phyloP scores from a whole-genome alignment of 257 asterid species.

The Rehmannia glutinosa region DNA sequence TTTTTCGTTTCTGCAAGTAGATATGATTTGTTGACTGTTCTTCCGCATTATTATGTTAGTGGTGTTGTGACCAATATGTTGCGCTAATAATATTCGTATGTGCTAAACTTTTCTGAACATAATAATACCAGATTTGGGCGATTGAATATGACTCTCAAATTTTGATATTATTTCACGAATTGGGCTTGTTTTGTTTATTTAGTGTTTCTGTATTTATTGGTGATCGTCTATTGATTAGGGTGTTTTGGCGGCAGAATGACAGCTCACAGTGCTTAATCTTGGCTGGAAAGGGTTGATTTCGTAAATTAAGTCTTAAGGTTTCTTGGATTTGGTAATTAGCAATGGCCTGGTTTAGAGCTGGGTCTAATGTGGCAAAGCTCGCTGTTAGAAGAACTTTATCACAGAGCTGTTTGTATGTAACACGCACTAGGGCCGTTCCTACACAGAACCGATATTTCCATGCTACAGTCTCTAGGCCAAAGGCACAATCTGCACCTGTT shows the following conservation, averaged over 20 bases:
- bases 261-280: conserved; percentile 19
- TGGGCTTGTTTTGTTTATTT: neutral
- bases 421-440: conserved; percentile 38
- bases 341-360: conserved; percentile 92
- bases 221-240: conserved; percentile 16
- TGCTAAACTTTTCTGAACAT: neutral
- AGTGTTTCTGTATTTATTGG: conserved; percentile 6
- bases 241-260: conserved; percentile 20
- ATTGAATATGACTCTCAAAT: no score
- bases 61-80: neutral
- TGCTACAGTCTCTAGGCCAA: conserved; percentile 49
- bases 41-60: no score
- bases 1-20: neutral
- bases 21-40: neutral
- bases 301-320: conserved; percentile 2
- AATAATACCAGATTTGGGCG: no score
- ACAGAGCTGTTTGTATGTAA: conserved; percentile 36
- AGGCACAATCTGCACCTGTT: conserved; percentile 81
- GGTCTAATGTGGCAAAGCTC: conserved; percentile 67
- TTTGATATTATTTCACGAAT: neutral
- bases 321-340: conserved; percentile 12
- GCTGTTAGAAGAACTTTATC: conserved; percentile 68
- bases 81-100: neutral
- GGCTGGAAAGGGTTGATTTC: neutral
- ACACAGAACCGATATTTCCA: conserved; percentile 51